phyloP scores from a whole-genome alignment of 2,329 filamentous ascomycete species.

The Emergomyces orientalis region DNA sequence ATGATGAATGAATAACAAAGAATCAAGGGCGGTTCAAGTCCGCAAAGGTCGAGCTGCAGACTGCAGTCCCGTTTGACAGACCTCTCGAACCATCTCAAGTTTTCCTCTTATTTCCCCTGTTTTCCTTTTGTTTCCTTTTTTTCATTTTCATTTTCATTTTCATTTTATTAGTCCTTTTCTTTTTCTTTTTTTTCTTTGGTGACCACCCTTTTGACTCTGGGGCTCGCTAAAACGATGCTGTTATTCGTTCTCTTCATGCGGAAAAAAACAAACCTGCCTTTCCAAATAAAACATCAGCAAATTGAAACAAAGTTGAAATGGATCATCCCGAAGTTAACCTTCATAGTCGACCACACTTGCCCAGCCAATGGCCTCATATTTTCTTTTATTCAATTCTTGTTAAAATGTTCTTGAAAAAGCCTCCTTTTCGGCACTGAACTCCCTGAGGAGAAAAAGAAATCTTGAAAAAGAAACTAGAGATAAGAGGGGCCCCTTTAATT shows the following conservation, averaged over 20 bases:
- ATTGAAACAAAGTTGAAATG: not conserved
- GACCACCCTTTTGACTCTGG: not conserved
- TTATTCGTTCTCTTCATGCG: not conserved
- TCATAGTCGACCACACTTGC: not conserved
- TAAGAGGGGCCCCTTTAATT: not conserved
- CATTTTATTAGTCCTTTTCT: not conserved
- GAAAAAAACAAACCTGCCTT: not conserved
- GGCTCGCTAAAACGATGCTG: constrained; percentile 2
- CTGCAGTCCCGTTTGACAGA: not conserved
- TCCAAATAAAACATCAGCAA: not conserved
- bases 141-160: not conserved
- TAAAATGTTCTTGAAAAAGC: not conserved
- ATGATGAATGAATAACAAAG: not conserved
- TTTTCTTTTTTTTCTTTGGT: not conserved
- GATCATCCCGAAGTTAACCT: not conserved
- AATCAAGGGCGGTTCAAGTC: not conserved
- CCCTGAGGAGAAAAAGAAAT: not conserved
- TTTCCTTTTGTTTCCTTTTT: not conserved
- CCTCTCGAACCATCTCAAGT: not conserved
- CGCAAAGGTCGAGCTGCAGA: not conserved
- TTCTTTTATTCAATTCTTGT: not conserved
- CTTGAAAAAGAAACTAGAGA: not conserved
- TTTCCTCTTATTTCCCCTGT: not conserved
- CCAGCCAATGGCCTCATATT: not conserved
- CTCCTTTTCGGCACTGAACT: not conserved